phyloP scores from a whole-genome alignment of 169 alveolate genomes.

The Pseudocohnilembus persalinus region DNA sequence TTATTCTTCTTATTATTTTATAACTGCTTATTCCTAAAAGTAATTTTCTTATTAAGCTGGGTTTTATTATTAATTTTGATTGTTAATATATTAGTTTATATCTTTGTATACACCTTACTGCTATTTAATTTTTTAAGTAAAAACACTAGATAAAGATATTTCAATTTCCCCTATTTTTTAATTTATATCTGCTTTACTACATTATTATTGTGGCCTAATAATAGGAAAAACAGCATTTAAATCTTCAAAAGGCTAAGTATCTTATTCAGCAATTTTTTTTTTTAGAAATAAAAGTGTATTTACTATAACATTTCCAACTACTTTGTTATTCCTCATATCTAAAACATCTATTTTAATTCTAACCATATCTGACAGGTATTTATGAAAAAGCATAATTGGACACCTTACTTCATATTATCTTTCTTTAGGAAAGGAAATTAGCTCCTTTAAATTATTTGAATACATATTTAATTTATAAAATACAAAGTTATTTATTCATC shows the following conservation, averaged over 20 bases:
- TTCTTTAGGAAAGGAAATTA: neutral
- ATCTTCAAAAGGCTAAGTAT: constrained; percentile 8
- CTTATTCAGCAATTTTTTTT: neutral
- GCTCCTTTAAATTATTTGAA: neutral
- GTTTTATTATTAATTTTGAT: too few species aligned
- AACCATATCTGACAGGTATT: constrained; percentile 21
- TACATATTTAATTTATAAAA: too few species aligned
- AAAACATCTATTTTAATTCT: constrained; percentile 15
- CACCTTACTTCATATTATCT: constrained; percentile 19
- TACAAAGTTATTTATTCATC: too few species aligned
- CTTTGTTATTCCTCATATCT: constrained; percentile 15
- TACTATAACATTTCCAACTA: constrained; percentile 19
- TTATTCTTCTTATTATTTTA: neutral
- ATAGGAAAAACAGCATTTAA: constrained; percentile 19
- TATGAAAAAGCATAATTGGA: constrained; percentile 13
- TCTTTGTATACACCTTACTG: neutral
- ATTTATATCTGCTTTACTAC: constrained; percentile 12
- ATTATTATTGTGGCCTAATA: neutral
- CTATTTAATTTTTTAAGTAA: too few species aligned
- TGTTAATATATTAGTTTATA: too few species aligned
- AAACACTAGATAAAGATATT: neutral
- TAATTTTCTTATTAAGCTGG: too few species aligned
- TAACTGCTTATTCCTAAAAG: too few species aligned
- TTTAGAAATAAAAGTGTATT: constrained; percentile 20
- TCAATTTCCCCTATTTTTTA: constrained; percentile 29